Base-by-base conservation (phyloP, 495 filamentous ascomycete genomes). In the Tetracladium marchalianum region DNA sequence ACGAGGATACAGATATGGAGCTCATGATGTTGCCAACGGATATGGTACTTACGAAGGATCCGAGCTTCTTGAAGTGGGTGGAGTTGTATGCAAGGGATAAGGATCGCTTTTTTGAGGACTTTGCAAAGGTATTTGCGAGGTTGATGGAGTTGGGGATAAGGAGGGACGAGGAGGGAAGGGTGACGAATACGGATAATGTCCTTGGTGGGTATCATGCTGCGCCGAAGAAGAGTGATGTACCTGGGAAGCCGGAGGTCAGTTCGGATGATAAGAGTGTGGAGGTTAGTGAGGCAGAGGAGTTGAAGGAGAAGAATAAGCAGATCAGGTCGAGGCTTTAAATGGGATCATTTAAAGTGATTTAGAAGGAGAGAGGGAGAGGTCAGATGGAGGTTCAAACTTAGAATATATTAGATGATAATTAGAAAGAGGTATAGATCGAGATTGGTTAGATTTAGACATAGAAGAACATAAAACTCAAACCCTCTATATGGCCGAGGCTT, bases 81-180 rank as follows among this genome's bases (percentile, higher is more conserved):
- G 61, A 77, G 61, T 51, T 60, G 48, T 82, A 81, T 59, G 78
- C 76, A 7, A 58, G 70, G 39, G 77, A 80, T 41, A 76, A 78
- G 59, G 77, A 79, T 1, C 31, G 71, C 34, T 81, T 82, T 68
- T 82, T 79, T 49, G 70, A 70, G 37, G 69, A 81, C 57, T 81
- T 80, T 51, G 42, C 72, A 15, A 70, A 70, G 51, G 76, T 68
- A 10, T 82, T 80, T 59, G 70, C 68, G n/a, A 82, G 80, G 62
- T 53, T 82, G 63, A 41, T 80, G 33, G 76, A 81, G 62, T 55
- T 82, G 47, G 76, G 77, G 4, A 77, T 81, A 39, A 49, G 59
- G 35, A 68, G 77, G 39, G 76, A 81, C 54, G 70, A 51, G 5
- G 55, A 66, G 13, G 77, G 71, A 6, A 57, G 43, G 5, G 57